phyloP scores from a whole-genome alignment of 257 asterid genomes.

The Solanum chilense region DNA sequence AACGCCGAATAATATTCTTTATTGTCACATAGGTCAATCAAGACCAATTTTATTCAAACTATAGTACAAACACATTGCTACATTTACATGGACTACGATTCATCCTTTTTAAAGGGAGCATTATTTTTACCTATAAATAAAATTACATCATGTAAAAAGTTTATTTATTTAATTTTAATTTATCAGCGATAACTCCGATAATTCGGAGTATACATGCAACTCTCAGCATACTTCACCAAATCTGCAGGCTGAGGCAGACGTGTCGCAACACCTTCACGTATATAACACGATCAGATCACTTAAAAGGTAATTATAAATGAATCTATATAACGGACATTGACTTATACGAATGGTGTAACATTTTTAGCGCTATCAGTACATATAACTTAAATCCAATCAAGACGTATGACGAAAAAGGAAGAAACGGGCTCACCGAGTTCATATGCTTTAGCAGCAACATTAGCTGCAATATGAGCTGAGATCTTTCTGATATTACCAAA shows the following conservation, averaged over 20 bases:
- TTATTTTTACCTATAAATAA: neutral
- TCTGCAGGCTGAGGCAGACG: slow-evolving; percentile 78
- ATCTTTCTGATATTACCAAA: slow-evolving; percentile 65
- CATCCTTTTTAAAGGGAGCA: neutral
- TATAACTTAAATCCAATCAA: neutral
- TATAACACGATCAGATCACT: neutral
- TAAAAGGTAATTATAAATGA: neutral
- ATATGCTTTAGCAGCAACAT: slow-evolving; percentile 91
- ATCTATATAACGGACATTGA: neutral
- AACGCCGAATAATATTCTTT: no score
- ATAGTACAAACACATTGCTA: neutral
- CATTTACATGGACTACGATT: neutral
- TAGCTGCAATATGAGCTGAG: slow-evolving; percentile 87
- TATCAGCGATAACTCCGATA: slow-evolving; percentile 55
- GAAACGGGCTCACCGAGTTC: slow-evolving; percentile 51
- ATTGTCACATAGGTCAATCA: neutral
- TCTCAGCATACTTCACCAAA: slow-evolving; percentile 78
- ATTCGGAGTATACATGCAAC: slow-evolving; percentile 92
- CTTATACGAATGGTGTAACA: neutral
- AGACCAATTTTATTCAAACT: neutral
- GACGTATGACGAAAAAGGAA: neutral
- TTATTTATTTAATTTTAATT: neutral
- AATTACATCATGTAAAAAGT: neutral
- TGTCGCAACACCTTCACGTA: slow-evolving; percentile 55
- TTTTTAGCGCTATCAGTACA: neutral